Evolutionary conservation across 2,329 filamentous ascomycete genomes (phyloP).

Genomic region (Fusarium sp.): DNA sequence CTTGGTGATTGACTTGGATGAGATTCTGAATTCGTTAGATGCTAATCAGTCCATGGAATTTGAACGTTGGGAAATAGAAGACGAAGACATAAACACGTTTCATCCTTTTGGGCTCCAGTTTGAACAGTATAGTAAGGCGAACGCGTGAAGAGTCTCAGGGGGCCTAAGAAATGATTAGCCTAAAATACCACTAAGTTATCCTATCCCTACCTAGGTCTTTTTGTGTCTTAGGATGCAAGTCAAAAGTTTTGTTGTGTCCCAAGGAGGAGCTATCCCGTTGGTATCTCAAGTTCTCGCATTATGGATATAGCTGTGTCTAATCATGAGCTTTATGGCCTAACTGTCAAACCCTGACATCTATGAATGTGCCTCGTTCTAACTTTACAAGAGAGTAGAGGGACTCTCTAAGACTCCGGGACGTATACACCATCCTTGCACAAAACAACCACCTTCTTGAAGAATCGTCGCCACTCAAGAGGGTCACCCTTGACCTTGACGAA

Average conservation of each 20-base stretch:
- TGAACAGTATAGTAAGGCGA: background rate
- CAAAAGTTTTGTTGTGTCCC: background rate
- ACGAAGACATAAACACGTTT: background rate
- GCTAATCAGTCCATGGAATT: background rate
- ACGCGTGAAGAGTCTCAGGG: background rate
- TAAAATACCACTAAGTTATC: background rate
- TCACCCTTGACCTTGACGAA: constrained; percentile 97
- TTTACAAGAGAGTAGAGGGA: constrained; percentile 30
- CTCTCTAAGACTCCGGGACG: constrained; percentile 53
- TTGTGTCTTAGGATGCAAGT: background rate
- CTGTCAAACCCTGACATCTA: background rate
- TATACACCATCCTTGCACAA: constrained; percentile 87
- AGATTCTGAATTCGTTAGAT: background rate
- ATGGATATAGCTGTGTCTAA: background rate
- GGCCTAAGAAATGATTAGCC: background rate
- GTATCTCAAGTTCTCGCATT: background rate
- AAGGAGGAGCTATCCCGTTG: background rate
- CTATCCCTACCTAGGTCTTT: background rate
- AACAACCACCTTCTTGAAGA: constrained; percentile 95
- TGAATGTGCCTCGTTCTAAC: background rate
- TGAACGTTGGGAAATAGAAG: background rate
- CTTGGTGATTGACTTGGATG: background rate
- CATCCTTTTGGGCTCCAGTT: background rate
- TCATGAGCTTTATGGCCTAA: constrained; percentile 3
- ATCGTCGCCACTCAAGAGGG: constrained; percentile 92